phyloP scores from a whole-genome alignment of 331 rosid genomes.

The Pyracantha coccinea region DNA sequence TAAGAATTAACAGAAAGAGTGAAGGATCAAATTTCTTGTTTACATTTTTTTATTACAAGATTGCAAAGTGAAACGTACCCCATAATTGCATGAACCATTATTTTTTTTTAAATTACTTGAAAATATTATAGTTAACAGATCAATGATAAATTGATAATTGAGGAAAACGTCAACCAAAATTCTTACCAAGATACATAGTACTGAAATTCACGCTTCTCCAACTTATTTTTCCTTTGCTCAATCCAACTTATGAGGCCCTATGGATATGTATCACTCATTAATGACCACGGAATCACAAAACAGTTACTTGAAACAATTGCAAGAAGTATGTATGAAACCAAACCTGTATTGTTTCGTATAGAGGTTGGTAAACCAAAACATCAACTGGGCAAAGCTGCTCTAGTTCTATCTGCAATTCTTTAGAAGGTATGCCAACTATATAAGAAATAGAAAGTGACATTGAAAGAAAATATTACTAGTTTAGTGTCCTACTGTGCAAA shows the following conservation, averaged over 20 bases:
- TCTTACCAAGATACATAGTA: slow-evolving; percentile 75
- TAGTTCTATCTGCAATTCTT: slow-evolving; percentile 71
- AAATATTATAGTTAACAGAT: not conserved
- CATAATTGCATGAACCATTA: not conserved
- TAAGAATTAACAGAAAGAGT: not conserved
- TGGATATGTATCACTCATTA: slow-evolving; percentile 8
- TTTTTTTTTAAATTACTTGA: not conserved
- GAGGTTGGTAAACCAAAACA: slow-evolving; percentile 60
- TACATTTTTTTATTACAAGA: not conserved
- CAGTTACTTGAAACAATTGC: slow-evolving; percentile 4
- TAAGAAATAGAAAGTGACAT: slow-evolving; percentile 20
- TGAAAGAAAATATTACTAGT: slow-evolving; percentile 10
- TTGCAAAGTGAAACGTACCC: not conserved
- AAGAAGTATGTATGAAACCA: slow-evolving; percentile 8
- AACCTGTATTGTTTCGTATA: slow-evolving; percentile 85
- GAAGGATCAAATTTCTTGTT: not conserved
- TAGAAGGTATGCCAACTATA: slow-evolving; percentile 21
- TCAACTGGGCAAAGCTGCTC: slow-evolving; percentile 52
- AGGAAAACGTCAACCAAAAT: not conserved
- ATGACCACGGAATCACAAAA: not conserved
- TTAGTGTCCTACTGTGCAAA: slow-evolving; percentile 62
- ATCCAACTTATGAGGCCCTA: slow-evolving; percentile 93
- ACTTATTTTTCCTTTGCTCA: slow-evolving; percentile 43
- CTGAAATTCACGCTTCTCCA: slow-evolving; percentile 82
- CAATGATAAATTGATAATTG: not conserved